A percentile compares a stretch with the other conserved stretches of the same genome.
Evolutionary conservation across 176 grass and related monocot species (phyloP).

Genomic region (Carex littledalei): DNA sequence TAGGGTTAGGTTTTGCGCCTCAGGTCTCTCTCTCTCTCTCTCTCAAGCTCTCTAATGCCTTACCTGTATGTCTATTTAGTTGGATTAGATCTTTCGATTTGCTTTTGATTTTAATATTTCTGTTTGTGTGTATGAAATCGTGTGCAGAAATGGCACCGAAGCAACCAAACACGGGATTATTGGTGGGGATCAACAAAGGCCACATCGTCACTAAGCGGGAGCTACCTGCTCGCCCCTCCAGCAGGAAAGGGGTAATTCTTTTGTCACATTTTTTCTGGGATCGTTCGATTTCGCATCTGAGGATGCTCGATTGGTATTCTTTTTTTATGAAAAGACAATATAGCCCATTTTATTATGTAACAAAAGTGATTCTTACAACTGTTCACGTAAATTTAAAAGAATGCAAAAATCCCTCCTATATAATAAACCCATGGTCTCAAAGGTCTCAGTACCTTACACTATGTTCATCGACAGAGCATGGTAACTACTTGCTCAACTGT

Average conservation of each 20-base stretch:
- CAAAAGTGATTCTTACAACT: too few relatives aligned
- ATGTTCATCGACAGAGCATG: too few relatives aligned
- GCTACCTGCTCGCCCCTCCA: constrained; percentile 27
- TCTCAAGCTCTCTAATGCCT: neutral
- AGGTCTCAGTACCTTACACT: too few relatives aligned
- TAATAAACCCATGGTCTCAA: too few relatives aligned
- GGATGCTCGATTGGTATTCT: neutral
- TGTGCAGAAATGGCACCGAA: constrained; percentile 24
- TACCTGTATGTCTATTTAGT: too few relatives aligned
- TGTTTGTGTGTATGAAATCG: neutral
- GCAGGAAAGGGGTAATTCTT: constrained; percentile 24
- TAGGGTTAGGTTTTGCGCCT: constrained; percentile 18
- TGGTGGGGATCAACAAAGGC: constrained; percentile 39
- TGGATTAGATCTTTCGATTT: neutral
- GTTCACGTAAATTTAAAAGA: too few relatives aligned
- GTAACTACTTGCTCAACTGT: too few relatives aligned
- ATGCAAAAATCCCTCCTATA: too few relatives aligned
- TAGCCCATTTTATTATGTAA: too few relatives aligned
- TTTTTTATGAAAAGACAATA: too few relatives aligned
- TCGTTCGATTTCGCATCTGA: neutral
- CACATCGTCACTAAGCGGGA: constrained; percentile 39
- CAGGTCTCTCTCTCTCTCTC: neutral
- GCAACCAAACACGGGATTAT: constrained; percentile 28
- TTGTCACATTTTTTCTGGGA: too few relatives aligned
- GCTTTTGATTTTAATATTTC: neutral